These are phyloP conservation scores for Trichoderma asperelloides DNA, from an alignment of 495 filamentous ascomycete genomes.

Conservation along the genomic window DNA sequence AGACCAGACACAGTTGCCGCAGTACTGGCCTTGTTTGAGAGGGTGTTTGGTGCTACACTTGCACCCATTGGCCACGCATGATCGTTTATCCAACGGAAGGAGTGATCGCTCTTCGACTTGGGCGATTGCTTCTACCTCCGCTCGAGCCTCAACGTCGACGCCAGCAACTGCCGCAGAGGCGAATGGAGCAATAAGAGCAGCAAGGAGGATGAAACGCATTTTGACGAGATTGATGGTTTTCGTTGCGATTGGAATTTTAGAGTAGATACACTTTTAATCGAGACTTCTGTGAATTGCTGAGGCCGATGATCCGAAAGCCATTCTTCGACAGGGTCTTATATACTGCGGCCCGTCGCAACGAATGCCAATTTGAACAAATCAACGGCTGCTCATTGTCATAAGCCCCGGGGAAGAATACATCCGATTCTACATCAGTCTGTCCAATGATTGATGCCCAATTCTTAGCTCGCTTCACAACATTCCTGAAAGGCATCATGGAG, in stretches of 20 bases:
- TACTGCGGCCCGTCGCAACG: neutral
- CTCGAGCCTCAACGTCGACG: neutral
- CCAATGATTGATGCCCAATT: neutral
- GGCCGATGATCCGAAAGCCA: neutral
- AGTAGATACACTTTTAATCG: neutral
- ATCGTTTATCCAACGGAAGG: conserved; percentile 3
- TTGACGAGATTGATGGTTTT: neutral
- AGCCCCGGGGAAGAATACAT: neutral
- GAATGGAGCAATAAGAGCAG: neutral
- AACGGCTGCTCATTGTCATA: neutral
- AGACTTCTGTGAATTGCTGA: neutral
- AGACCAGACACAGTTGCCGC: conserved; percentile 12
- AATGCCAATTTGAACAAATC: neutral
- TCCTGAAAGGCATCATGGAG: neutral
- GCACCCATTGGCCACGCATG: conserved; percentile 13
- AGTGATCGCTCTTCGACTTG: neutral
- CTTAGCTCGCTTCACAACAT: neutral
- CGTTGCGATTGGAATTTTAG: neutral
- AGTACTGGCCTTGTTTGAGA: conserved; percentile 13
- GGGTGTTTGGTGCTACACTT: conserved; percentile 12
- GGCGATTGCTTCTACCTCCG: neutral
- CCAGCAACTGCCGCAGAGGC: neutral
- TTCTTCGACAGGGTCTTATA: neutral
- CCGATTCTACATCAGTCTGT: neutral
- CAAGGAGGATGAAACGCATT: neutral